Percentiles rank a stretch among this genome's conserved stretches.
phyloP scores from a whole-genome alignment of 352 stramenopile species.

The Vaucheria bursata region DNA sequence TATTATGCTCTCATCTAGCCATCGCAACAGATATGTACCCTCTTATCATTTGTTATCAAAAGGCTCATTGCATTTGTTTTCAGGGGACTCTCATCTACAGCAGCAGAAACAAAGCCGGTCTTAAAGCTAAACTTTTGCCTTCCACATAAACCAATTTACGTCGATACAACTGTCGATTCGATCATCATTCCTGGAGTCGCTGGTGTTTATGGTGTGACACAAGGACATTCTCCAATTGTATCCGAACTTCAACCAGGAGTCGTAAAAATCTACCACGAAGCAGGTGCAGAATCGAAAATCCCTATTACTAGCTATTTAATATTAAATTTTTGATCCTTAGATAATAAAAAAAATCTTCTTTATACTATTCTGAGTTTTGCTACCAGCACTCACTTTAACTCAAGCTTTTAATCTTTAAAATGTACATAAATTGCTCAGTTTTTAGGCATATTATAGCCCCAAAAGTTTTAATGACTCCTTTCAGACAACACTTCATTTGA shows the following conservation, averaged over 20 bases:
- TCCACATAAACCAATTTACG: conserved; percentile 65
- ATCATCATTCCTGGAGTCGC: conserved; percentile 72
- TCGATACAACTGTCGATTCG: conserved; percentile 40
- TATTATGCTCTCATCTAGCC: background rate
- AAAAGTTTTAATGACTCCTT: too few relatives aligned
- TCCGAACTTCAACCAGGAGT: conserved; percentile 92
- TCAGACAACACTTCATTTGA: too few relatives aligned
- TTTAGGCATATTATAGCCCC: too few relatives aligned
- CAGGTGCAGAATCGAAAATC: conserved; percentile 3
- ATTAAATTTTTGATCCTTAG: background rate
- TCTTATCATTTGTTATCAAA: background rate
- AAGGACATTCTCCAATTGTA: conserved; percentile 89
- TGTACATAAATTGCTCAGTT: background rate
- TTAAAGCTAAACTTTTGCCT: conserved; percentile 64
- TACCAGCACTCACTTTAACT: too few relatives aligned
- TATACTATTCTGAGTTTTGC: too few relatives aligned
- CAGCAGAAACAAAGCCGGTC: conserved; percentile 25
- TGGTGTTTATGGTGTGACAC: conserved; percentile 94
- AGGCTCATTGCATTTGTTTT: too few relatives aligned
- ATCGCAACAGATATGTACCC: background rate
- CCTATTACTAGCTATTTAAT: background rate
- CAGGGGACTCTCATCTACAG: conserved; percentile 31
- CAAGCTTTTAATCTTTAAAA: too few relatives aligned
- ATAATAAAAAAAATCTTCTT: too few relatives aligned
- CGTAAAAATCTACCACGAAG: conserved; percentile 64